phyloP scores from a whole-genome alignment of 768 basidiomycete species.

The Panus rudis region DNA sequence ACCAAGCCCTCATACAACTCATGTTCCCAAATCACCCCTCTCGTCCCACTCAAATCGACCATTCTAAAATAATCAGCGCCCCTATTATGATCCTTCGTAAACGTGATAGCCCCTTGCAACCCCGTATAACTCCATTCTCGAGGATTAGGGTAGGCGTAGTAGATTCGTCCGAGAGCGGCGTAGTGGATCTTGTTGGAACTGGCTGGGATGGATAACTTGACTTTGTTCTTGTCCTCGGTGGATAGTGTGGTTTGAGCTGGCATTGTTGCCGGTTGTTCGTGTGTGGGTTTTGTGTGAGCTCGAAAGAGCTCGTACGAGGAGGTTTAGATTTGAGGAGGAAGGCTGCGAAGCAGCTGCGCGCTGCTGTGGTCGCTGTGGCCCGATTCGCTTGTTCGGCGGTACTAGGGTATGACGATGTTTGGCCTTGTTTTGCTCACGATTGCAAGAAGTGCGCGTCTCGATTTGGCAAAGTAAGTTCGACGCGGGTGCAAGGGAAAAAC shows the following conservation, averaged over 20 bases:
- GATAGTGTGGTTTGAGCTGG: conserved; percentile 65
- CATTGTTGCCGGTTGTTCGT: too few species aligned
- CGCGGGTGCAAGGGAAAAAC: too few species aligned
- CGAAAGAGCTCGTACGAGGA: background rate
- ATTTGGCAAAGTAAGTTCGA: too few species aligned
- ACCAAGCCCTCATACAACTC: conserved; percentile 81
- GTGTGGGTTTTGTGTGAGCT: too few species aligned
- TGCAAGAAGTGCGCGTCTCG: too few species aligned
- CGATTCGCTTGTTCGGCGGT: background rate
- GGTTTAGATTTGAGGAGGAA: background rate
- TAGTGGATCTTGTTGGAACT: conserved; percentile 65
- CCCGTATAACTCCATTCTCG: conserved; percentile 83
- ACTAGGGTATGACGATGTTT: conserved; percentile 1
- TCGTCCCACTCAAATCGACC: conserved; percentile 77
- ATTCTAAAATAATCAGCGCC: conserved; percentile 62
- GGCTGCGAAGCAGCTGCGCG: background rate
- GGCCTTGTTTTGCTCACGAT: conserved; percentile 7
- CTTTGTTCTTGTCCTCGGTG: conserved; percentile 68
- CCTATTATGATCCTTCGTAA: conserved; percentile 54
- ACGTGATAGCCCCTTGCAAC: conserved; percentile 76
- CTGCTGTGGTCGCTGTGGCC: conserved; percentile 2
- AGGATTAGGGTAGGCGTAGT: conserved; percentile 79
- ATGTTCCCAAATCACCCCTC: conserved; percentile 90
- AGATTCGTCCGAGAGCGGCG: conserved; percentile 83
- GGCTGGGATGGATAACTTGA: conserved; percentile 55